A percentile compares a stretch with the other conserved stretches of the same genome.
Evolutionary conservation across 2,329 filamentous ascomycete genomes (phyloP).

Genomic region (Xylaria polymorpha): DNA sequence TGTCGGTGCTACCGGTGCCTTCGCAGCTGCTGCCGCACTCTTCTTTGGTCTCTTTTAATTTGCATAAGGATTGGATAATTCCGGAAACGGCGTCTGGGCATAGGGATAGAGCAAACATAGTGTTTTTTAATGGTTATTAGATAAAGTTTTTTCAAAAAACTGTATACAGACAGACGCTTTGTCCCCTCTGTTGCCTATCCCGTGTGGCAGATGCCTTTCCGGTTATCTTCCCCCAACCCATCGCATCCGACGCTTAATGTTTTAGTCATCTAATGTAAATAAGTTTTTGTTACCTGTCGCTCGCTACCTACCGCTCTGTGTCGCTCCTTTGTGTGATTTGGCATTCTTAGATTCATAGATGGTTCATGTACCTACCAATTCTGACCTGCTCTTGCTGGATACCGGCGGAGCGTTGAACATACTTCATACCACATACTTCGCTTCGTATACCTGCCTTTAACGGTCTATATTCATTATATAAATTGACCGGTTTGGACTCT

Average conservation of each 20-base stretch:
- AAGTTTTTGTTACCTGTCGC: constrained; percentile 23
- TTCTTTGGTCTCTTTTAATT: constrained; percentile 42
- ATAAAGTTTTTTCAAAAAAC: constrained; percentile 15
- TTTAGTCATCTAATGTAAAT: constrained; percentile 40
- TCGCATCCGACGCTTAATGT: constrained; percentile 29
- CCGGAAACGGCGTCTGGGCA: constrained; percentile 32
- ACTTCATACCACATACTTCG: constrained; percentile 2
- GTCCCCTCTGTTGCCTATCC: constrained; percentile 10
- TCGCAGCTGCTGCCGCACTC: constrained; percentile 42
- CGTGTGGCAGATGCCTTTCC: constrained; percentile 18
- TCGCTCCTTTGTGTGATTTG: constrained; percentile 30
- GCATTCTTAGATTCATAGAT: constrained; percentile 28
- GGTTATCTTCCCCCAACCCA: background rate
- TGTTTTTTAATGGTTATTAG: constrained; percentile 31
- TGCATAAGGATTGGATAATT: constrained; percentile 28
- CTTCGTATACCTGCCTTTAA: background rate
- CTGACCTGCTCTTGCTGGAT: background rate
- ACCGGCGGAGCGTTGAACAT: constrained; percentile 12
- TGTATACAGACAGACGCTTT: constrained; percentile 15
- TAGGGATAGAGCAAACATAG: constrained; percentile 30
- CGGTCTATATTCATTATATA: background rate
- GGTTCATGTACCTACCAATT: constrained; percentile 12
- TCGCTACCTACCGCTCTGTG: constrained; percentile 17
- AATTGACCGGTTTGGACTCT: background rate
- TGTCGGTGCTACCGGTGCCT: constrained; percentile 40